Evolutionary conservation across 2,329 filamentous ascomycete species (phyloP), one percentile per base, ranked within the genome.

Genomic region (Paecilomyces fulvus): DNA sequence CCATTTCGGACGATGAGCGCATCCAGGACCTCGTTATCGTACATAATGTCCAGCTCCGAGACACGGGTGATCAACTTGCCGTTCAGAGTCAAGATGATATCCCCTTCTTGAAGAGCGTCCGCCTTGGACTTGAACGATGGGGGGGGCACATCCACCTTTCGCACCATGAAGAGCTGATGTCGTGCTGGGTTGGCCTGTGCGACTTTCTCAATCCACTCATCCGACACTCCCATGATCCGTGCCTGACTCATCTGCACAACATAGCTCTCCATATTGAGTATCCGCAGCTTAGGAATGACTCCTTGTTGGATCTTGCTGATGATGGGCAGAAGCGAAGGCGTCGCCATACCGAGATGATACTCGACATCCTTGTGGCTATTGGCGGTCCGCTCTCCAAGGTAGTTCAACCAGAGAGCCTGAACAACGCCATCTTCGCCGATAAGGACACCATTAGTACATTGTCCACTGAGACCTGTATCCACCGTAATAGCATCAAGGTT

Each of bases 81-180:
- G 71, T 97, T 96, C 51, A 99, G 78, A 0, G 90, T 95, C 58
- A 99, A 81, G 57, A 99, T 85, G 54, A 99, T 87, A 69, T 99
- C 94, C 53, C 92, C 91, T 75, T 99, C 95, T 30, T 89, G 80
- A 14, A 99, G 80, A 14, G 86, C 83, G 52, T 81, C 79, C n/a
- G 74, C 73, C n/a, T 79, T 68, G 12, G 71, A 67, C 7, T 65
- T 65, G 71, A 72, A 68, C 11, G 67, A 69, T 4, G 74, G 68
- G 1, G 77, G 81, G 21, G 83, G 83, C 50, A 84, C 85, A 64
- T 87, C 79, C 59, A 95, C 87, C 76, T 99, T 99, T 65, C 90
- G 88, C 30, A 99, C 90, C 89, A 99, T 96, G 78, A 99, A 99
- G 37, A 99, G 83, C 75, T 99, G 94, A 69, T 99, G 94, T 57